These are phyloP conservation scores for Monosporozyma servazzii DNA, from an alignment of 805 yeast species.

Conservation along the genomic window DNA sequence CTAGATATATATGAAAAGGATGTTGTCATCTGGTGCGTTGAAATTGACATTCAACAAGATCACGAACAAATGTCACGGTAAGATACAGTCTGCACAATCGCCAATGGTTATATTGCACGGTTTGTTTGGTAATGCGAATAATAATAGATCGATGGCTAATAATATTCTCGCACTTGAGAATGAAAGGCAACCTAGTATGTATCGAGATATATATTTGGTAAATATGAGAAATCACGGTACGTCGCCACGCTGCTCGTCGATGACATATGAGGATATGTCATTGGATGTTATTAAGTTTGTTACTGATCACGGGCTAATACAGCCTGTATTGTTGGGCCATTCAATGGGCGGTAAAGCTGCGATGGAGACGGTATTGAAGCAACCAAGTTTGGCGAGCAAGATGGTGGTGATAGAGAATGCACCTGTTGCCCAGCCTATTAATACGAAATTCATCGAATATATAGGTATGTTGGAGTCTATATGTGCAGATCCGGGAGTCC, in stretches of 20 bases:
- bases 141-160: constrained; percentile 66
- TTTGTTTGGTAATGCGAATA: constrained; percentile 73
- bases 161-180: background rate
- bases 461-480: constrained; percentile 54
- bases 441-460: constrained; percentile 57
- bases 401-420: constrained; percentile 83
- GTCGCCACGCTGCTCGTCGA: constrained; percentile 67
- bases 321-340: constrained; percentile 64
- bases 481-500: constrained; percentile 36
- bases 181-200: constrained; percentile 41
- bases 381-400: constrained; percentile 51
- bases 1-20: background rate
- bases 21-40: background rate
- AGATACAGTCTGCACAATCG: background rate
- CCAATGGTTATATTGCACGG: constrained; percentile 85
- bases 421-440: constrained; percentile 52
- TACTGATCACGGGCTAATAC: constrained; percentile 32
- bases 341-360: constrained; percentile 93
- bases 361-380: constrained; percentile 72
- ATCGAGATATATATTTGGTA: constrained; percentile 53
- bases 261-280: constrained; percentile 74
- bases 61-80: background rate
- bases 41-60: background rate
- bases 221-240: constrained; percentile 89
- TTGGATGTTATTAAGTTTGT: constrained; percentile 78